These are phyloP conservation scores for Leishmania turanica DNA, from an alignment of 208 protist species.

Conservation along the genomic window DNA sequence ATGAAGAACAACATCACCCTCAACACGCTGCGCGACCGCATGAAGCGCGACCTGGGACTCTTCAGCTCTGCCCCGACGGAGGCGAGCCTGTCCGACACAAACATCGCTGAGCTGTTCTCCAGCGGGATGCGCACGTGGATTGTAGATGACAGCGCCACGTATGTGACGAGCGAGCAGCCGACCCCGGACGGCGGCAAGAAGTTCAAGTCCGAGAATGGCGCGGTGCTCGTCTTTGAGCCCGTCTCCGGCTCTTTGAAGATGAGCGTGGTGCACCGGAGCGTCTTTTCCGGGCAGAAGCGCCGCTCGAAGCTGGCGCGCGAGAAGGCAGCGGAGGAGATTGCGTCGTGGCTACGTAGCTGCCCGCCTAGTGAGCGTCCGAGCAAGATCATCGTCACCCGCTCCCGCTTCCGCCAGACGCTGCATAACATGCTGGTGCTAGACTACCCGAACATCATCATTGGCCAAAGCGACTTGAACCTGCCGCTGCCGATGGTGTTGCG, in stretches of 20 bases:
- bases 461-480: slow-evolving; percentile 99
- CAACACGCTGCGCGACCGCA: slow-evolving; percentile 99
- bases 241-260: slow-evolving; percentile 99
- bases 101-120: slow-evolving; percentile 99
- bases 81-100: slow-evolving; percentile 98
- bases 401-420: slow-evolving; percentile 95
- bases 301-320: slow-evolving; percentile 99
- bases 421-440: slow-evolving; percentile 98
- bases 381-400: slow-evolving; percentile 99
- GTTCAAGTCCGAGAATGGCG: slow-evolving; percentile 97
- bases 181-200: slow-evolving; percentile 99
- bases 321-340: slow-evolving; percentile 99
- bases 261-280: slow-evolving; percentile 99
- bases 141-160: slow-evolving; percentile 99
- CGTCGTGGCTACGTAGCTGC: slow-evolving; percentile 98
- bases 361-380: slow-evolving; percentile 99
- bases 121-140: slow-evolving; percentile 99
- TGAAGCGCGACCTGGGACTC: slow-evolving; percentile 99
- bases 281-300: slow-evolving; percentile 99
- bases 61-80: slow-evolving; percentile 99
- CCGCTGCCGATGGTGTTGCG: slow-evolving; percentile 99
- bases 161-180: slow-evolving; percentile 99
- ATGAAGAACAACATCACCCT: slow-evolving; percentile 99
- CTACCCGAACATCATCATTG: slow-evolving; percentile 99
- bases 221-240: slow-evolving; percentile 99